Percentiles rank a stretch among this genome's conserved stretches.
phyloP scores from a whole-genome alignment of 352 stramenopile species.

The Pythium insidiosum region DNA sequence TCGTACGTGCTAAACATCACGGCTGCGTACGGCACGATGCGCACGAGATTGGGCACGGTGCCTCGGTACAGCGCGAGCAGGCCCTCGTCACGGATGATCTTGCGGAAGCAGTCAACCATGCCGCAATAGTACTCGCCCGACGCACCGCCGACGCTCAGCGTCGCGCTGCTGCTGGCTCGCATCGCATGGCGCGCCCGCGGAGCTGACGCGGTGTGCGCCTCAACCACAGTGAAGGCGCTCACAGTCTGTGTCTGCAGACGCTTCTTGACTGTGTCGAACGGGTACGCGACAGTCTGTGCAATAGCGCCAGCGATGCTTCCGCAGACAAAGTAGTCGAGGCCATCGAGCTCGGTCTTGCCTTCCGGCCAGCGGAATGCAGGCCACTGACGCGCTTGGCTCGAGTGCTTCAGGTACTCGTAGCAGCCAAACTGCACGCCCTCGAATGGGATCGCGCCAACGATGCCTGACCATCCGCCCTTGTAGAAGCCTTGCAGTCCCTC shows the following conservation, averaged over 20 bases:
- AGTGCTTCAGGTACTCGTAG: conserved; percentile 74
- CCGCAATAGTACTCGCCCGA: conserved; percentile 37
- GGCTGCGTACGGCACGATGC: conserved; percentile 72
- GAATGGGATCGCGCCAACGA: conserved; percentile 71
- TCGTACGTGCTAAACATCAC: conserved; percentile 84
- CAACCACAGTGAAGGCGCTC: no score
- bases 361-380: conserved; percentile 53
- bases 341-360: conserved; percentile 59
- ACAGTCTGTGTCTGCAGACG: conserved; percentile 58
- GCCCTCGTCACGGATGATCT: conserved; percentile 66
- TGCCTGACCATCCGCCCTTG: conserved; percentile 48
- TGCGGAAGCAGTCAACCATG: conserved; percentile 69
- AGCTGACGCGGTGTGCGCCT: no score
- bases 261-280: conserved; percentile 83
- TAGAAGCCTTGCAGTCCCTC: conserved; percentile 73
- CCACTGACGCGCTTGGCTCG: conserved; percentile 35
- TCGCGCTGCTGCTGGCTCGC: no score
- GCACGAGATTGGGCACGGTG: conserved; percentile 68
- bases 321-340: conserved; percentile 70
- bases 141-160: neutral
- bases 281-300: conserved; percentile 78
- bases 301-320: conserved; percentile 62
- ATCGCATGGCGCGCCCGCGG: no score
- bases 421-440: conserved; percentile 79
- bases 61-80: conserved; percentile 62